These are phyloP conservation scores for Nicotiana benthamiana DNA, from an alignment of 257 asterid species.

Conservation along the genomic window DNA sequence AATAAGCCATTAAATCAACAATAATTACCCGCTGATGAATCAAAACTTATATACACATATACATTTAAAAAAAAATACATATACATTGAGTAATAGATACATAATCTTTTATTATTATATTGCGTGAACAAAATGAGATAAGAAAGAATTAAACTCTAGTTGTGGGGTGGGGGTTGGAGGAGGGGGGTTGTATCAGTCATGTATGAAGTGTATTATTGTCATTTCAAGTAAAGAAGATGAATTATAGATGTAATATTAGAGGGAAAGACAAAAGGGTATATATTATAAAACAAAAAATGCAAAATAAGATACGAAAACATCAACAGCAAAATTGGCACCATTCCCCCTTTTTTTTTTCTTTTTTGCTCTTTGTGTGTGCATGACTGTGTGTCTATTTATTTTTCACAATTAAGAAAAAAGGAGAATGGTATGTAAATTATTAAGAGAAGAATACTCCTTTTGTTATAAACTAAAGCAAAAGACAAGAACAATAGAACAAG, in stretches of 20 bases:
- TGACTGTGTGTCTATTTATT: not conserved
- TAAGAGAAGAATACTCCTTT: slow-evolving; percentile 8
- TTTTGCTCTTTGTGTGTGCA: not conserved
- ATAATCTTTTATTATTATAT: not conserved
- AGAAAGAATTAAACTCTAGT: not conserved
- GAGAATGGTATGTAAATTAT: slow-evolving; percentile 47
- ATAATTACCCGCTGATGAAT: slow-evolving; percentile 30
- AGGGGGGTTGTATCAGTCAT: not conserved
- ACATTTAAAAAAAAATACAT: no score
- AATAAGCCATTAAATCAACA: slow-evolving; percentile 48
- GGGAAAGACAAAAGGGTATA: slow-evolving; percentile 25
- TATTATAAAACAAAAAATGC: not conserved
- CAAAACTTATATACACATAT: not conserved
- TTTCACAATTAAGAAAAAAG: not conserved
- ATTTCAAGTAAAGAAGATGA: slow-evolving; percentile 23
- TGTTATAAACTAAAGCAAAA: no score
- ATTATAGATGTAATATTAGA: not conserved
- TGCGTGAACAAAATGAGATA: not conserved
- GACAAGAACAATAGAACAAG: no score
- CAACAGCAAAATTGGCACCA: slow-evolving; percentile 35
- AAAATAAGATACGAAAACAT: slow-evolving; percentile 42
- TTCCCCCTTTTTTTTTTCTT: slow-evolving; percentile 8
- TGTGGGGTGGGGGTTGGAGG: not conserved
- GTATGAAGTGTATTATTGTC: not conserved
- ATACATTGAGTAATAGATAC: not conserved